Evolutionary conservation across 306 rosid genomes (phyloP), one percentile per base, ranked within the genome.

Genomic region (Rosa rugosa): DNA sequence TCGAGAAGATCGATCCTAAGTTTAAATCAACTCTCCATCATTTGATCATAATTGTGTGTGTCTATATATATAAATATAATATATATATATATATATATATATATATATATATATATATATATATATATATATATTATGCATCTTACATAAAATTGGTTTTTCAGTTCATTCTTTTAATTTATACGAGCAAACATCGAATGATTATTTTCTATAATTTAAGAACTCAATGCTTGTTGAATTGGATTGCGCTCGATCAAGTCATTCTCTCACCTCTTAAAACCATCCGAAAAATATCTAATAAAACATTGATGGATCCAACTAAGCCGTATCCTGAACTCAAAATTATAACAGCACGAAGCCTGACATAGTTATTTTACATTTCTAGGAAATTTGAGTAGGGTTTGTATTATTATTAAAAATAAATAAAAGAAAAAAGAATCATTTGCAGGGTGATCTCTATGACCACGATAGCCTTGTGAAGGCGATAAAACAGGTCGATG

Each of bases 401-500:
- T 4, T 59, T 59, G 65, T 20, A 54, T 18, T 54, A 1, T 8
- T 1, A 6, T 18, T 6, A 2, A 4, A 18, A 2, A 53, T 5
- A 51, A 17, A 16, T 50, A 4, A 50, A 18, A 54, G 60, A 54
- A 1, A n/a, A 54, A 22, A 6, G 2, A 0, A 54, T 54, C 62
- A 54, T 36, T 72, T 72, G 38, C 79, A 82, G 79, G 88, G 88
- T 11, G 86, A 85, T 72, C 51, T 85, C 66, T 79, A 72, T 47
- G 82, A 85, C 44, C 70, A 78, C 53, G 84, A 71, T 51, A 75
- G 80, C 65, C 62, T 85, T 54, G 81, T 82, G 16, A 79, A 67
- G 71, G 88, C 88, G 38, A 72, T 85, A 23, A 82, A 82, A 79
- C 84, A 82, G 31, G 86, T 85, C 51, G 84, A 85, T 59, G 88